A percentile compares a stretch with the other conserved stretches of the same genome.
These are phyloP conservation scores for Lobosporangium transversale DNA, from an alignment of 192 early-diverging fungal genomes.

Conservation along the genomic window DNA sequence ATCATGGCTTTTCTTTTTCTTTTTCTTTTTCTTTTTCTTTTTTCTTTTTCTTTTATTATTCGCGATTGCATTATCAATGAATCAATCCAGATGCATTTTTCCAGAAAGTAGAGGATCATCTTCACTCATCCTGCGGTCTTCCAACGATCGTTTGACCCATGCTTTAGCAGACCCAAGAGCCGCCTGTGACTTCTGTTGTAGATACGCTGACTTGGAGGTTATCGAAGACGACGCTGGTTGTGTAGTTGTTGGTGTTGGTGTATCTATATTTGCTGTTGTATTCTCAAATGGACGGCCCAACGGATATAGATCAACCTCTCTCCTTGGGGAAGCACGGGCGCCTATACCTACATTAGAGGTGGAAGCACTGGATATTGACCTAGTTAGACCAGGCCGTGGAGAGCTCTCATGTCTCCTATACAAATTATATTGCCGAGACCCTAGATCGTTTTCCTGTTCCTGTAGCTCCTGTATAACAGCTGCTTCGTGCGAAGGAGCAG, in stretches of 20 bases:
- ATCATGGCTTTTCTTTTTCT: too few species aligned
- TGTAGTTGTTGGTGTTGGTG: constrained; percentile 1
- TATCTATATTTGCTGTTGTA: not conserved
- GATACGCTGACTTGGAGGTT: constrained; percentile 9
- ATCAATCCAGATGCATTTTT: constrained; percentile 15
- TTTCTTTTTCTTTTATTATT: too few species aligned
- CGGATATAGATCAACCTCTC: constrained; percentile 20
- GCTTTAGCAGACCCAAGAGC: constrained; percentile 43
- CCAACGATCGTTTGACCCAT: constrained; percentile 45
- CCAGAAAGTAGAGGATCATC: constrained; percentile 40
- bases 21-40: too few species aligned
- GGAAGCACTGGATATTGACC: too few species aligned
- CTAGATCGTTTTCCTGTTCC: too few species aligned
- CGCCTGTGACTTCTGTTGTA: constrained; percentile 33
- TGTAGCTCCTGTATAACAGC: not conserved
- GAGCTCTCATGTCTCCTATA: too few species aligned
- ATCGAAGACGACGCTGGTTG: not conserved
- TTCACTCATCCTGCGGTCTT: constrained; percentile 40
- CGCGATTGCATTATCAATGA: too few species aligned
- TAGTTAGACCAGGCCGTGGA: too few species aligned
- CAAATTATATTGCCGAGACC: too few species aligned
- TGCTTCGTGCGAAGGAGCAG: not conserved
- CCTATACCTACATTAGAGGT: not conserved
- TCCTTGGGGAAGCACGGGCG: not conserved
- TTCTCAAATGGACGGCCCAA: constrained; percentile 19